phyloP scores from a whole-genome alignment of 2,329 filamentous ascomycete genomes.

The Penicillium sp. region DNA sequence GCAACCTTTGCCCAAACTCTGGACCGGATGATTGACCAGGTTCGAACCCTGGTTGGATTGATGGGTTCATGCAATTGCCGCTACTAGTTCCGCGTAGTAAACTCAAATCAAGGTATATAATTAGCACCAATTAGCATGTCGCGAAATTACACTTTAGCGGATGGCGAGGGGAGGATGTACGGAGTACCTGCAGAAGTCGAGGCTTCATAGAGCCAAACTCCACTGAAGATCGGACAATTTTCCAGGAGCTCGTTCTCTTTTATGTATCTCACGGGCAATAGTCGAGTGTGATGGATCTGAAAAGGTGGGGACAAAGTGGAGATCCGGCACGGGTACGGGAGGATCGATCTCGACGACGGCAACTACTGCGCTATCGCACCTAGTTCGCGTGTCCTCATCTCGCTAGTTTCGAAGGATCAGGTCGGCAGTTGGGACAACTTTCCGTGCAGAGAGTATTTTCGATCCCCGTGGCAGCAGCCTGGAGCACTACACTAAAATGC shows the following conservation, averaged over 20 bases:
- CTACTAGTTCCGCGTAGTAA: constrained; percentile 8
- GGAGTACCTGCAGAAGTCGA: constrained; percentile 25
- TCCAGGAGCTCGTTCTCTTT: constrained; percentile 15
- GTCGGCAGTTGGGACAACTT: background rate
- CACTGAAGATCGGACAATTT: constrained; percentile 23
- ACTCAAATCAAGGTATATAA: constrained; percentile 11
- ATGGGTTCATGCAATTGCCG: constrained; percentile 19
- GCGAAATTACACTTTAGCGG: constrained; percentile 4
- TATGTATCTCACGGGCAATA: constrained; percentile 18
- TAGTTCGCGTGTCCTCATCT: background rate
- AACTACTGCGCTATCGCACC: background rate
- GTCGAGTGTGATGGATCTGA: constrained; percentile 24
- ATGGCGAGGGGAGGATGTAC: background rate
- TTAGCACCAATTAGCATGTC: background rate
- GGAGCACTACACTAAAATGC: background rate
- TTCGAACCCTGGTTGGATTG: constrained; percentile 19
- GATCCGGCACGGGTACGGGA: constrained; percentile 17
- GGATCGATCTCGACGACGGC: constrained; percentile 18
- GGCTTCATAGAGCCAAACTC: background rate
- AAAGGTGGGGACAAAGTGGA: constrained; percentile 19
- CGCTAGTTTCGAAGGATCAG: background rate
- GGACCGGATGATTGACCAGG: constrained; percentile 16
- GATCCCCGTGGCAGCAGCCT: background rate
- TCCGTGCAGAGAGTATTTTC: background rate
- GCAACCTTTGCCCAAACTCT: constrained; percentile 16